Conservation (phyloP, 768 basidiomycete species). For the Psilocybe sp. region DNA sequence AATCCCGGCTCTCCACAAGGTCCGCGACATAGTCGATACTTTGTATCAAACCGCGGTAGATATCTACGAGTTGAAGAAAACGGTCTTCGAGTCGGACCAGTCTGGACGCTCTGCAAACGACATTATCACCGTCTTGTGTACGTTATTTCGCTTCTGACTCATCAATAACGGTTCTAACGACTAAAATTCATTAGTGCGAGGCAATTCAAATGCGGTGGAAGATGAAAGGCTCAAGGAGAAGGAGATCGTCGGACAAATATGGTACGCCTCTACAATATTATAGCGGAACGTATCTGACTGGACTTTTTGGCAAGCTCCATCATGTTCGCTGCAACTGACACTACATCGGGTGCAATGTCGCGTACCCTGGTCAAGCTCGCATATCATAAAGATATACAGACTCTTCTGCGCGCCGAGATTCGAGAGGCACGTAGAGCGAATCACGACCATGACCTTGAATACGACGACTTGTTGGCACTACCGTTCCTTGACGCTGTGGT, state of each 20-base stretch:
- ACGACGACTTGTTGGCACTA: constrained; percentile 30
- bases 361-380: constrained; percentile 28
- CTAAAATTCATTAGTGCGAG: constrained; percentile 24
- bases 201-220: constrained; percentile 25
- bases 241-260: constrained; percentile 28
- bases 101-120: constrained; percentile 1
- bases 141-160: not conserved
- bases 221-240: constrained; percentile 26
- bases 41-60: too few relatives aligned
- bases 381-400: constrained; percentile 30
- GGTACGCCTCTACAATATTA: constrained; percentile 15
- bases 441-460: constrained; percentile 20
- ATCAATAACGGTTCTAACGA: not conserved
- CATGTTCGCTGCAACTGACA: constrained; percentile 37
- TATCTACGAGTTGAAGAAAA: too few relatives aligned
- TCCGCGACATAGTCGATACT: too few relatives aligned
- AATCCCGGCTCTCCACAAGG: too few relatives aligned
- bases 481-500: constrained; percentile 36
- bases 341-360: constrained; percentile 31
- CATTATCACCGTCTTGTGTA: constrained; percentile 10
- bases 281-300: not conserved
- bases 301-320: constrained; percentile 22
- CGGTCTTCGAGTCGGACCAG: too few relatives aligned
- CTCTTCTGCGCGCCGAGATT: constrained; percentile 30
- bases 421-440: constrained; percentile 18